A percentile compares a stretch with the other conserved stretches of the same genome.
Evolutionary conservation across 345 rosid genomes (phyloP).

Genomic region (Salix exigua): DNA sequence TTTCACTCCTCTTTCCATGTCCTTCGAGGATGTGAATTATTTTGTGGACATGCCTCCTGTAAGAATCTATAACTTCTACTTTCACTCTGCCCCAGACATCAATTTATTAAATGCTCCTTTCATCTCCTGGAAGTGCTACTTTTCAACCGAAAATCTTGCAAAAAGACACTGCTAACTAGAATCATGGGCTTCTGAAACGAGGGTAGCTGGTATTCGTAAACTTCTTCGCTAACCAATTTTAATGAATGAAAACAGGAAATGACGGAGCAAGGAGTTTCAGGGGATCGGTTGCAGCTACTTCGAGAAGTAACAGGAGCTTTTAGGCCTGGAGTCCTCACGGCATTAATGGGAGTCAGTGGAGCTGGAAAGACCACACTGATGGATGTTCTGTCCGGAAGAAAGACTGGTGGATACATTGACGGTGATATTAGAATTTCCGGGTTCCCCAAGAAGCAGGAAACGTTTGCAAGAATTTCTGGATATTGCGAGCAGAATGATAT

Average conservation of each 20-base stretch:
- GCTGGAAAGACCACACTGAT: slow-evolving; percentile 96
- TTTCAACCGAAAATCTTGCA: not conserved
- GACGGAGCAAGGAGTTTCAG: slow-evolving; percentile 72
- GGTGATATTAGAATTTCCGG: slow-evolving; percentile 87
- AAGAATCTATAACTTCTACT: slow-evolving; percentile 16
- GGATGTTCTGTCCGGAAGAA: slow-evolving; percentile 96
- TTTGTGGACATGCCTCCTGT: slow-evolving; percentile 82
- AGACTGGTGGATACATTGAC: slow-evolving; percentile 83
- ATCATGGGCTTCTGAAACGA: too few species aligned
- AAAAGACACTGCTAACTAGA: too few species aligned
- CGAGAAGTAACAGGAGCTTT: slow-evolving; percentile 74
- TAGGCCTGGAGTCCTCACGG: slow-evolving; percentile 89
- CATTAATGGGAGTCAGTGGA: slow-evolving; percentile 96
- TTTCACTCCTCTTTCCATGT: slow-evolving; percentile 75
- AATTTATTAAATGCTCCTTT: not conserved
- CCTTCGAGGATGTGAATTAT: slow-evolving; percentile 61
- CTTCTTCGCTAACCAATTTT: not conserved
- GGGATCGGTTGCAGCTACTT: slow-evolving; percentile 69
- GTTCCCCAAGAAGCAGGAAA: slow-evolving; percentile 75
- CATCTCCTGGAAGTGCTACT: not conserved
- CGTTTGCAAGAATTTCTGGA: slow-evolving; percentile 92
- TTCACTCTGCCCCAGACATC: not conserved
- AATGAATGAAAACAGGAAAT: slow-evolving; percentile 56
- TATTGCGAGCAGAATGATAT: slow-evolving; percentile 89
- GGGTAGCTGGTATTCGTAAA: too few species aligned